Conservation (phyloP, 2,329 filamentous ascomycete genomes). For the Talaromyces sp. region DNA sequence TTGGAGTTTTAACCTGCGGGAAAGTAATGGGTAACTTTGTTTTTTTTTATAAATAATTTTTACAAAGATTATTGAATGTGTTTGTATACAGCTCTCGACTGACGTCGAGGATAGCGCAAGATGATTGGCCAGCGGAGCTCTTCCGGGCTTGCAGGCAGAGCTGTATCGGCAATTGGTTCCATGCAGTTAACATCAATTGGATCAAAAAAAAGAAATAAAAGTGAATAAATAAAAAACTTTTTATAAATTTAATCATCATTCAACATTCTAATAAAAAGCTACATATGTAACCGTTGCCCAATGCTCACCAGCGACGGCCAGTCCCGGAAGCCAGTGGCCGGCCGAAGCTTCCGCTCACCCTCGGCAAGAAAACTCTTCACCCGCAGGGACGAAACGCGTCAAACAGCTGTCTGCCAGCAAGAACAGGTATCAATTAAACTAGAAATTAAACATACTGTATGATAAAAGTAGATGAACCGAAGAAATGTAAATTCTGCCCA, state of each 20-base stretch:
- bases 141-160: not conserved
- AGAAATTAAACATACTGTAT: not conserved
- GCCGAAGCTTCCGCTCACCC: not conserved
- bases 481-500: not conserved
- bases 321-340: not conserved
- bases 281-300: too few relatives aligned
- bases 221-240: too few relatives aligned
- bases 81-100: not conserved
- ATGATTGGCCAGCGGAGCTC: not conserved
- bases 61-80: too few relatives aligned
- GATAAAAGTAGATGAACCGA: not conserved
- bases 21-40: too few relatives aligned
- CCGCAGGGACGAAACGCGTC: not conserved
- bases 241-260: too few relatives aligned
- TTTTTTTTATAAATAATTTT: too few relatives aligned
- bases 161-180: not conserved
- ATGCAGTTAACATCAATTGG: not conserved
- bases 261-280: too few relatives aligned
- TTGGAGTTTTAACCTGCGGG: slow-evolving; percentile 18
- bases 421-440: not conserved
- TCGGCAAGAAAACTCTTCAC: not conserved
- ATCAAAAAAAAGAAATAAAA: too few relatives aligned
- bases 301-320: not conserved
- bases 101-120: not conserved
- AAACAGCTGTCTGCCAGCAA: not conserved